Conservation (phyloP, 78 protist species). For the Dictyostelium purpureum region DNA sequence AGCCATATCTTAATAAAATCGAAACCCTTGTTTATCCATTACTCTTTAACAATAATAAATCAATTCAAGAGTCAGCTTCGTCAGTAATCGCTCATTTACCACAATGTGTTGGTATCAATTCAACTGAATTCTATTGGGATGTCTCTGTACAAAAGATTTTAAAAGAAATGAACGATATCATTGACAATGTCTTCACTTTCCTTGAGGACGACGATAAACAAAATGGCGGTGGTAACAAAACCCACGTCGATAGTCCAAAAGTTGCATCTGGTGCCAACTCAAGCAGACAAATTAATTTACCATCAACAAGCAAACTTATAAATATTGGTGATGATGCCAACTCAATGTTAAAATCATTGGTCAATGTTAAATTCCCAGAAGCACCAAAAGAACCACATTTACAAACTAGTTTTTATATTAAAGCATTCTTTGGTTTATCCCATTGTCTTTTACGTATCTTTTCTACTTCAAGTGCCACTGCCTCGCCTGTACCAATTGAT, state of each 20-base stretch:
- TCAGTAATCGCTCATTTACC: constrained; percentile 7
- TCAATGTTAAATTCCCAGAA: background rate
- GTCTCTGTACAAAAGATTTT: constrained; percentile 13
- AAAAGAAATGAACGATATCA: background rate
- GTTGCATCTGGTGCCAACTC: background rate
- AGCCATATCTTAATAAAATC: constrained; percentile 11
- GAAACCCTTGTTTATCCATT: constrained; percentile 31
- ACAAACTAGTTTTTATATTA: background rate
- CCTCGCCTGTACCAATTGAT: constrained; percentile 58
- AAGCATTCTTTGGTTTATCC: background rate
- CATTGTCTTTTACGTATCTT: constrained; percentile 15
- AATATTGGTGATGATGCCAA: constrained; percentile 25
- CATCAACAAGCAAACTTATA: background rate
- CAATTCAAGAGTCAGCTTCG: constrained; percentile 17
- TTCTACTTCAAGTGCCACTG: background rate
- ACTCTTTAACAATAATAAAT: background rate
- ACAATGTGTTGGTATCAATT: constrained; percentile 13
- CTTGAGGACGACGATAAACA: constrained; percentile 7
- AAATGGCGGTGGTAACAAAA: background rate
- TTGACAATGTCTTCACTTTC: background rate
- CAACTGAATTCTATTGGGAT: constrained; percentile 60
- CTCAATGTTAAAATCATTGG: background rate
- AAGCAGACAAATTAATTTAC: background rate
- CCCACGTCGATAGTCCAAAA: background rate
- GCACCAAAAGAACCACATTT: background rate